A percentile compares a stretch with the other conserved stretches of the same genome.
These are phyloP conservation scores for Berkeleyomyces basicola DNA, from an alignment of 2,329 filamentous ascomycete genomes.

Conservation along the genomic window DNA sequence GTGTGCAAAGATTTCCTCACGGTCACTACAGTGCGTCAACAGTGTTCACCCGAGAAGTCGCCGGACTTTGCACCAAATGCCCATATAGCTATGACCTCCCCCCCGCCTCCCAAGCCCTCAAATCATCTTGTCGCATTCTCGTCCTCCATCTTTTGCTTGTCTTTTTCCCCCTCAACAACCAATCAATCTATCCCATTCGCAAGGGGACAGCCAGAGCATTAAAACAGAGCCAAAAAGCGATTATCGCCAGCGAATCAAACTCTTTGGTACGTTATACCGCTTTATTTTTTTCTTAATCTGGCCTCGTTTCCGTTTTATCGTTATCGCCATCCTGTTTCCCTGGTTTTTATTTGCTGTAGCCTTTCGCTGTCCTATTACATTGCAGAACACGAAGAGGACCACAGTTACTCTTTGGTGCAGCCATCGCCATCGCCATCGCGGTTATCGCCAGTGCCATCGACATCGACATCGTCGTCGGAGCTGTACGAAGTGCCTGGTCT, in stretches of 20 bases:
- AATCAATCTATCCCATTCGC: constrained; percentile 27
- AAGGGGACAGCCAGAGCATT: constrained; percentile 13
- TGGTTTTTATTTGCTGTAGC: constrained; percentile 19
- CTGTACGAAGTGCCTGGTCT: background rate
- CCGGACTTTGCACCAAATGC: background rate
- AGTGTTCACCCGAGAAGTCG: background rate
- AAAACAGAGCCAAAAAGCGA: constrained; percentile 15
- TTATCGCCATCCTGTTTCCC: constrained; percentile 16
- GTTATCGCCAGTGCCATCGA: background rate
- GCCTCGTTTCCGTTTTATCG: constrained; percentile 17
- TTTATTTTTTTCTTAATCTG: constrained; percentile 20
- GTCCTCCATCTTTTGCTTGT: constrained; percentile 24
- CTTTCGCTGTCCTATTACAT: constrained; percentile 9
- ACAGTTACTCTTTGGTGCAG: background rate
- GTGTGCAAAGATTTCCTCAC: background rate
- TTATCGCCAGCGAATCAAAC: constrained; percentile 14
- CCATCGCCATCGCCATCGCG: background rate
- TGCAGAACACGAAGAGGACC: background rate
- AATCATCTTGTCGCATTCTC: constrained; percentile 34
- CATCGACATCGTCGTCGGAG: background rate
- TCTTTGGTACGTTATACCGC: constrained; percentile 15
- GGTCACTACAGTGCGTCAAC: background rate
- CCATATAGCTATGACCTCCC: constrained; percentile 11
- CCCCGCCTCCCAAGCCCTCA: constrained; percentile 23
- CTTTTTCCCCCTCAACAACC: constrained; percentile 29